Evolutionary conservation across 2,329 filamentous ascomycete genomes (phyloP).

Genomic region (Thyridium curvatum): DNA sequence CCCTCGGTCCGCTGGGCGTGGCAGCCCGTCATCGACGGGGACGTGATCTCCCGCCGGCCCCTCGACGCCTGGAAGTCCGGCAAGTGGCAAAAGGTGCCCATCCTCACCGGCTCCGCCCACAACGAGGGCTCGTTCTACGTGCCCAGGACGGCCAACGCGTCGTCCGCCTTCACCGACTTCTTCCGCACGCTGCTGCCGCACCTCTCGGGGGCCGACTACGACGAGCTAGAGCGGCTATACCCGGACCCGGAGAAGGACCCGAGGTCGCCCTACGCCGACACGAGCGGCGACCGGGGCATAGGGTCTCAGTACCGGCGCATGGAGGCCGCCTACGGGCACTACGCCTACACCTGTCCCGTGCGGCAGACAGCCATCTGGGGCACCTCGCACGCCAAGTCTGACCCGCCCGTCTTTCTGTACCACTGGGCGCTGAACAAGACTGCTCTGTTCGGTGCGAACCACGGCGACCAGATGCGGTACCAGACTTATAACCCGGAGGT

Average conservation of each 20-base stretch:
- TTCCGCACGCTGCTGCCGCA: conserved; percentile 18
- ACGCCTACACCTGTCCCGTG: conserved; percentile 43
- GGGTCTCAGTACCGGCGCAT: conserved; percentile 44
- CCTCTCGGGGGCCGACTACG: neutral
- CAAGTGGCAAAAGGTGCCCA: conserved; percentile 21
- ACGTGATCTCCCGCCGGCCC: conserved; percentile 20
- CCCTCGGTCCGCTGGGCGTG: conserved; percentile 23
- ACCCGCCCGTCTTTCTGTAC: conserved; percentile 18
- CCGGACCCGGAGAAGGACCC: conserved; percentile 3
- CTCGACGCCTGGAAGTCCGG: conserved; percentile 23
- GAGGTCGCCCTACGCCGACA: conserved; percentile 3
- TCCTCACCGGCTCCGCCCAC: conserved; percentile 18
- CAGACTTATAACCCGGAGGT: conserved; percentile 33
- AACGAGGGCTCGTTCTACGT: conserved; percentile 24
- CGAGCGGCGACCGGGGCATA: conserved; percentile 12
- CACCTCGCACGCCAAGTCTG: conserved; percentile 1
- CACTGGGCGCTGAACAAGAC: conserved; percentile 22
- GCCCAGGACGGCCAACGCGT: conserved; percentile 3
- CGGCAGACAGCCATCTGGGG: conserved; percentile 32
- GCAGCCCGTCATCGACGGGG: conserved; percentile 22
- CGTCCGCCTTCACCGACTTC: conserved; percentile 16
- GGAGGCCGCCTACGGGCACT: conserved; percentile 44
- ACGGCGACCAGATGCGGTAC: conserved; percentile 35
- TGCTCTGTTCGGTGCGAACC: conserved; percentile 26
- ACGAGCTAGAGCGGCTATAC: conserved; percentile 3